These are phyloP conservation scores for Dendrobium chrysotoxum DNA, from an alignment of 106 monocot genomes.

Conservation along the genomic window DNA sequence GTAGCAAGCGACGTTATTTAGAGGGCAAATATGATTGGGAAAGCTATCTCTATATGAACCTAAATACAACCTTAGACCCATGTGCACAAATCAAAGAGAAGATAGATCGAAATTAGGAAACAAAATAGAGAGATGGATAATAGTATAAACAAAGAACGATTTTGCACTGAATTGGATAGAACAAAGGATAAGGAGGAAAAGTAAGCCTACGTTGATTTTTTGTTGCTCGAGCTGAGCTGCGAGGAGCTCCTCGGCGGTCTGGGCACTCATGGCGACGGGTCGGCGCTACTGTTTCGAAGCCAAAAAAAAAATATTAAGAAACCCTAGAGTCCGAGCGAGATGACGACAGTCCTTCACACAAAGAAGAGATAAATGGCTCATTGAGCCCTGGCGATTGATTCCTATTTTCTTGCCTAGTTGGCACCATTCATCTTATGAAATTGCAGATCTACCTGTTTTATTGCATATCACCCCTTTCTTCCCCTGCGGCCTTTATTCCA, in stretches of 20 bases:
- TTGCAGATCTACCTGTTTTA: not conserved
- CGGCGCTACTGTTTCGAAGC: not conserved
- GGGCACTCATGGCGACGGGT: constrained; percentile 40
- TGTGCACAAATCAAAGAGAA: not conserved
- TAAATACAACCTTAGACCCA: not conserved
- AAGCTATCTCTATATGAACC: no score
- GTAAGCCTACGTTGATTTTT: constrained; percentile 51
- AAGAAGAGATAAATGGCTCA: not conserved
- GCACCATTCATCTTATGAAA: not conserved
- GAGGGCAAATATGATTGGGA: not conserved
- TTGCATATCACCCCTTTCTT: not conserved
- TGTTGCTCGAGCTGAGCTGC: constrained; percentile 73
- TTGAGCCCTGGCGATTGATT: not conserved
- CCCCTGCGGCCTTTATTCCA: not conserved
- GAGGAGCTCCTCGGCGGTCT: constrained; percentile 70
- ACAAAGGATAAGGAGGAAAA: not conserved
- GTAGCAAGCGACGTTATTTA: not conserved
- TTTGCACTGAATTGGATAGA: not conserved
- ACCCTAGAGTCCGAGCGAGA: not conserved
- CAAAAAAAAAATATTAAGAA: constrained; percentile 17
- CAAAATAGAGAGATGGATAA: not conserved
- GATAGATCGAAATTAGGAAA: not conserved
- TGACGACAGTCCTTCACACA: no score
- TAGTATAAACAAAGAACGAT: not conserved
- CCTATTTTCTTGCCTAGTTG: not conserved